A percentile compares a stretch with the other conserved stretches of the same genome.
Conservation (phyloP, 371 early-diverging fungal genomes). For the Quaeritorhiza haematococci region DNA sequence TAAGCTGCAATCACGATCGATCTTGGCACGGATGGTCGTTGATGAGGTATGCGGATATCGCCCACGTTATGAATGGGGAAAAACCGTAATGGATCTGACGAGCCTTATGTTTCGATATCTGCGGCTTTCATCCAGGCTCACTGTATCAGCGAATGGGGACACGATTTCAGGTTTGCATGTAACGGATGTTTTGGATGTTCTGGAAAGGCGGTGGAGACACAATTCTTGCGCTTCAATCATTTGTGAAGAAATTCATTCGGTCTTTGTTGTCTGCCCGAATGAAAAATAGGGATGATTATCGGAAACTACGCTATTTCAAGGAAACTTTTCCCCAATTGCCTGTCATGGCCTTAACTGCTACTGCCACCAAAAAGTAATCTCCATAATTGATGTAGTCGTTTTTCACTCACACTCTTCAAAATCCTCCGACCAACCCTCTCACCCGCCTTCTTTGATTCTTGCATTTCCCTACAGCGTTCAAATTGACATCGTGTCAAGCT, state of each 20-base stretch:
- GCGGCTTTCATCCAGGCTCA: constrained; percentile 27
- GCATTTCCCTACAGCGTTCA: constrained; percentile 24
- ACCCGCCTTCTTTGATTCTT: neutral
- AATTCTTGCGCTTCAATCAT: too few species aligned
- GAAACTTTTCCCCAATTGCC: constrained; percentile 23
- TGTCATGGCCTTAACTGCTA: constrained; percentile 43
- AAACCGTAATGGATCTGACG: too few species aligned
- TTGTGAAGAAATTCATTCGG: too few species aligned
- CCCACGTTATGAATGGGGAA: too few species aligned
- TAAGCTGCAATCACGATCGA: constrained; percentile 15
- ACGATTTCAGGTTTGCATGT: constrained; percentile 30
- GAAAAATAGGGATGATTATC: constrained; percentile 26
- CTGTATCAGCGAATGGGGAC: constrained; percentile 47
- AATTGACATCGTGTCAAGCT: constrained; percentile 31
- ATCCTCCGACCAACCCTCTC: too few species aligned
- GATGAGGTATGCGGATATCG: constrained; percentile 38
- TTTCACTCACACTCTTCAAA: neutral
- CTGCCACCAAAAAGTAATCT: constrained; percentile 31
- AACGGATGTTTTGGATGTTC: neutral
- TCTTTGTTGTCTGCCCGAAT: too few species aligned
- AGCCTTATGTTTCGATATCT: neutral
- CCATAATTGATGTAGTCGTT: neutral
- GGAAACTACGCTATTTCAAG: constrained; percentile 31
- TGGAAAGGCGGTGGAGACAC: too few species aligned
- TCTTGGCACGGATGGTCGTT: constrained; percentile 35